A percentile compares a stretch with the other conserved stretches of the same genome.
phyloP scores from a whole-genome alignment of 306 rosid genomes.

The Sindora glabra region DNA sequence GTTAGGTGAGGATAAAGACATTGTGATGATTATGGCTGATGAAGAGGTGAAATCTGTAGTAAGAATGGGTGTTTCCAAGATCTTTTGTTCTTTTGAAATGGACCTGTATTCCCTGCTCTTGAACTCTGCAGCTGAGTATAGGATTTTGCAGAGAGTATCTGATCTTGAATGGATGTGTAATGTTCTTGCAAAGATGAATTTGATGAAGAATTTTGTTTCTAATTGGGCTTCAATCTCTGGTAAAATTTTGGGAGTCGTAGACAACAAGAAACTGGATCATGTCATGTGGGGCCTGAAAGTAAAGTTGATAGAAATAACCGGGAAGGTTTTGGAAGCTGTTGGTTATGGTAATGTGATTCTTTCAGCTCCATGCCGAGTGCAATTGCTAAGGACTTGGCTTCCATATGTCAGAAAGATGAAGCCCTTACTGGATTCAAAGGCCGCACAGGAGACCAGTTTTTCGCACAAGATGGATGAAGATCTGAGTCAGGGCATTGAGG shows the following conservation, averaged over 20 bases:
- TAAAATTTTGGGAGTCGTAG: slow-evolving; percentile 39
- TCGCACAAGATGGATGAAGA: slow-evolving; percentile 67
- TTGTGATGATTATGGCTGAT: slow-evolving; percentile 43
- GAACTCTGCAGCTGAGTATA: slow-evolving; percentile 34
- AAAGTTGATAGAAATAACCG: slow-evolving; percentile 69
- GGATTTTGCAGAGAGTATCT: slow-evolving; percentile 43
- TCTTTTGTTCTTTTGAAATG: slow-evolving; percentile 41
- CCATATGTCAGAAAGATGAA: slow-evolving; percentile 81
- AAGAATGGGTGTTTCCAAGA: slow-evolving; percentile 48
- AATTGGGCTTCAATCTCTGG: slow-evolving; percentile 62
- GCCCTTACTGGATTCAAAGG: slow-evolving; percentile 62
- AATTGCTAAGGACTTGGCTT: slow-evolving; percentile 68
- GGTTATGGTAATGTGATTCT: slow-evolving; percentile 83
- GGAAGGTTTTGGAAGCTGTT: slow-evolving; percentile 89
- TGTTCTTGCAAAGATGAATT: slow-evolving; percentile 75
- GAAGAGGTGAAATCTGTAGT: slow-evolving; percentile 63
- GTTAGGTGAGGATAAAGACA: slow-evolving; percentile 62
- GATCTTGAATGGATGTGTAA: slow-evolving; percentile 93
- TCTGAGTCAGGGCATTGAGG: slow-evolving; percentile 72
- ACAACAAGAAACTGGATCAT: slow-evolving; percentile 61
- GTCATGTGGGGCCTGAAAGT: slow-evolving; percentile 77
- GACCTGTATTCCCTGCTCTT: slow-evolving; percentile 51
- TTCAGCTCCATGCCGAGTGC: slow-evolving; percentile 53
- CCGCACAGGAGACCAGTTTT: slow-evolving; percentile 41
- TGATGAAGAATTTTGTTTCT: slow-evolving; percentile 74